phyloP scores from a whole-genome alignment of 495 filamentous ascomycete genomes.

The Neurospora sp. region DNA sequence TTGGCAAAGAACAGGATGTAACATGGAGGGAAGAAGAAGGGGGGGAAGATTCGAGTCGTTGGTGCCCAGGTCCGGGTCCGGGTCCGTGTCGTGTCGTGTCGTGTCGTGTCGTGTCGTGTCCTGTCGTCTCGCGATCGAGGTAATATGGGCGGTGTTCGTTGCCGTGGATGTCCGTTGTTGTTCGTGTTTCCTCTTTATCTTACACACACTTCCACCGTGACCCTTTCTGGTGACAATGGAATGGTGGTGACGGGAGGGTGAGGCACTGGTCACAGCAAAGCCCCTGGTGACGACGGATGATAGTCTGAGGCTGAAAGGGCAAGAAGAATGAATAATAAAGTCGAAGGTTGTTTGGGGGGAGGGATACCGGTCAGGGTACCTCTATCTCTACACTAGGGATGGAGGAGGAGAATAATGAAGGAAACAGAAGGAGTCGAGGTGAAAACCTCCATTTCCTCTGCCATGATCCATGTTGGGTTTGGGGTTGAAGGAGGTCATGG shows the following conservation, averaged over 20 bases:
- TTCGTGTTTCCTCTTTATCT: background rate
- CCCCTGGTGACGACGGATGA: background rate
- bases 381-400: background rate
- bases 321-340: background rate
- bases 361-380: background rate
- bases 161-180: background rate
- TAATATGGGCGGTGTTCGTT: background rate
- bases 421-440: background rate
- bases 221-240: background rate
- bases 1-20: background rate
- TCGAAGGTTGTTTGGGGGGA: background rate
- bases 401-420: background rate
- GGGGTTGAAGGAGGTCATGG: background rate
- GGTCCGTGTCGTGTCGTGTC: background rate
- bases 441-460: background rate
- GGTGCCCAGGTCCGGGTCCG: background rate
- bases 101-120: background rate
- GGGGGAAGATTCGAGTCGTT: background rate
- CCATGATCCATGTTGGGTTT: slow-evolving; percentile 1
- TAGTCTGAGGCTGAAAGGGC: background rate
- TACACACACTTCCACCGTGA: background rate
- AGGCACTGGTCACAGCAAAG: background rate
- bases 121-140: background rate
- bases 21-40: background rate
- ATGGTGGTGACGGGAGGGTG: background rate